phyloP scores from a whole-genome alignment of 306 rosid species.

The Quercus engelmannii region DNA sequence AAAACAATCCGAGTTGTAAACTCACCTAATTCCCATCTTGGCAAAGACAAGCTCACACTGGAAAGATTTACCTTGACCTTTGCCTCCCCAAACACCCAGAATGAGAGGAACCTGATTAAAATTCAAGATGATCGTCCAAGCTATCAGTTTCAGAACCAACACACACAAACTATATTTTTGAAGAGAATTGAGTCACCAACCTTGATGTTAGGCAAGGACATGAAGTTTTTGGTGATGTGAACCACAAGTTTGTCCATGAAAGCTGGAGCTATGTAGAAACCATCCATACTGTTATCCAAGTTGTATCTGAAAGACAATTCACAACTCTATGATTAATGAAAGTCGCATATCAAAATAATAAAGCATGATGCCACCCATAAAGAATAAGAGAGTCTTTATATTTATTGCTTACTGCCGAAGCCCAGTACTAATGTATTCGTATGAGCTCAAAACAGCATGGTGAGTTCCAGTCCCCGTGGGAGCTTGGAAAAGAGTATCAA shows the following conservation, averaged over 20 bases:
- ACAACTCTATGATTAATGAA: neutral
- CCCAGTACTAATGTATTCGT: slow-evolving; percentile 68
- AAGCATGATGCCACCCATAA: neutral
- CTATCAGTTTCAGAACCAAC: neutral
- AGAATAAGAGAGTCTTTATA: neutral
- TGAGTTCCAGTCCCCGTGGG: slow-evolving; percentile 70
- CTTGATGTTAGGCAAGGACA: slow-evolving; percentile 47
- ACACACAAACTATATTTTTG: neutral
- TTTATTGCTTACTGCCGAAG: slow-evolving; percentile 51
- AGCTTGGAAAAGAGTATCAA: slow-evolving; percentile 75
- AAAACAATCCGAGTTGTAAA: neutral
- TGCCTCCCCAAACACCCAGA: slow-evolving; percentile 52
- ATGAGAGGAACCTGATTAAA: slow-evolving; percentile 37
- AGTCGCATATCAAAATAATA: no score
- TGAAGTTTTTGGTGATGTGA: slow-evolving; percentile 45
- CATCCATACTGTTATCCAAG: slow-evolving; percentile 39
- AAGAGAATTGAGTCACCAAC: slow-evolving; percentile 8
- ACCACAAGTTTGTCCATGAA: slow-evolving; percentile 59
- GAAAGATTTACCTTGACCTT: slow-evolving; percentile 56
- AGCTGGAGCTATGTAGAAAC: slow-evolving; percentile 49
- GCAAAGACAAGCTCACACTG: slow-evolving; percentile 54
- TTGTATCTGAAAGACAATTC: slow-evolving; percentile 28
- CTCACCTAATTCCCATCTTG: slow-evolving; percentile 53
- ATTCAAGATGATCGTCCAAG: neutral
- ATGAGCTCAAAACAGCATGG: slow-evolving; percentile 71